A percentile compares a stretch with the other conserved stretches of the same genome.
Evolutionary conservation across 2,329 filamentous ascomycete species (phyloP).

Genomic region (Pyricularia grisea): DNA sequence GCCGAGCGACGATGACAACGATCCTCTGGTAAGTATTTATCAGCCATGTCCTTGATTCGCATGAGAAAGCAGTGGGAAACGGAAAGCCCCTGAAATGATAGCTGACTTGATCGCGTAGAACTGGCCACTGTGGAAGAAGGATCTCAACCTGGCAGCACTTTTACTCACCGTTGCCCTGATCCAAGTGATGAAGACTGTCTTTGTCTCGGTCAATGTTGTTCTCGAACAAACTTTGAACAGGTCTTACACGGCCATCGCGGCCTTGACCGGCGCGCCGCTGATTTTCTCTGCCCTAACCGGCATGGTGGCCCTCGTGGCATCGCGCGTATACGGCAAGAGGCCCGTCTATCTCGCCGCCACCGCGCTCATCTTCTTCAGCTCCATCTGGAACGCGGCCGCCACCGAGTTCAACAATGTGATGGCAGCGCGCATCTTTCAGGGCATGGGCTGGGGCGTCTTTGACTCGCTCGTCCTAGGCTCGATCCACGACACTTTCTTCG

Average conservation of each 20-base stretch:
- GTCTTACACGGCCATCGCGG: slow-evolving; percentile 37
- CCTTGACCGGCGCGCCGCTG: slow-evolving; percentile 42
- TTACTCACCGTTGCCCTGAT: slow-evolving; percentile 35
- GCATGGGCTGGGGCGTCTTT: slow-evolving; percentile 49
- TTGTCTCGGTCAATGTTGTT: slow-evolving; percentile 35
- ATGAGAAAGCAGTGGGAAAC: background rate
- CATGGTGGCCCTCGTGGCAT: slow-evolving; percentile 28
- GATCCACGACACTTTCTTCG: slow-evolving; percentile 49
- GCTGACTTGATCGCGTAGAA: slow-evolving; percentile 28
- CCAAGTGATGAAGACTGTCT: slow-evolving; percentile 43
- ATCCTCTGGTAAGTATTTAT: slow-evolving; percentile 39
- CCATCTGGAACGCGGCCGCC: slow-evolving; percentile 39
- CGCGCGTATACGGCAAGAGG: slow-evolving; percentile 41
- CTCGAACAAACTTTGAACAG: slow-evolving; percentile 31
- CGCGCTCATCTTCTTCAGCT: slow-evolving; percentile 35
- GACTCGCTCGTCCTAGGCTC: slow-evolving; percentile 42
- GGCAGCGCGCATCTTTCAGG: slow-evolving; percentile 43
- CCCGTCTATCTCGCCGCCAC: slow-evolving; percentile 40
- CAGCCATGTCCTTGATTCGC: background rate
- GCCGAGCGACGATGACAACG: slow-evolving; percentile 42
- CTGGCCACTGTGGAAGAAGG: slow-evolving; percentile 45
- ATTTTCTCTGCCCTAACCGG: slow-evolving; percentile 38
- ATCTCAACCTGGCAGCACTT: slow-evolving; percentile 36
- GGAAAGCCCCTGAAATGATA: too few species aligned
- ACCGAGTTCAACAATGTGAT: slow-evolving; percentile 34